These are phyloP conservation scores for Aschersonia sp. DNA, from an alignment of 2,329 filamentous ascomycete genomes.

Conservation along the genomic window DNA sequence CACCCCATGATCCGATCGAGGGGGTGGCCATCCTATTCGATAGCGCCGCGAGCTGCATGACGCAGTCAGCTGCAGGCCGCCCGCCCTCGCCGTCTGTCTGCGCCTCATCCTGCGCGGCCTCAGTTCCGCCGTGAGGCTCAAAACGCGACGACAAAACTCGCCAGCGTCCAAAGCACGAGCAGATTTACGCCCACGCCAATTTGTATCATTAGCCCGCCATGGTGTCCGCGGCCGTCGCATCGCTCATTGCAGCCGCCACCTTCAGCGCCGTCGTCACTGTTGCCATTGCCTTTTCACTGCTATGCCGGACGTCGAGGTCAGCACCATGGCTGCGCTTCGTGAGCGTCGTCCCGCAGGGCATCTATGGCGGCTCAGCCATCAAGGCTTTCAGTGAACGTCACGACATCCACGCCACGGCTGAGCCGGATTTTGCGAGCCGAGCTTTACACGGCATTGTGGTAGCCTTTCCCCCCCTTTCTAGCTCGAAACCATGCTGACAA, in stretches of 20 bases:
- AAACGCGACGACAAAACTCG: background rate
- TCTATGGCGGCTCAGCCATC: conserved; percentile 5
- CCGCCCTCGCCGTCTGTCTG: background rate
- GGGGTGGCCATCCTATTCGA: background rate
- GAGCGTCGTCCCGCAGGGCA: conserved; percentile 2
- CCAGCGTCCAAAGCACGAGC: background rate
- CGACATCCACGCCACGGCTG: background rate
- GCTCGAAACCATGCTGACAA: background rate
- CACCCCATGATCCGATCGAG: background rate
- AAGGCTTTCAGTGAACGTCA: conserved; percentile 1
- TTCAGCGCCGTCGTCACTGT: background rate
- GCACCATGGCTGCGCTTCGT: background rate
- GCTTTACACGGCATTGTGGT: conserved; percentile 2
- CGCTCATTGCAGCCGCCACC: background rate
- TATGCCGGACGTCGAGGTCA: background rate
- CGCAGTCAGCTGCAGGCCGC: background rate
- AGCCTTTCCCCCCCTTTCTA: background rate
- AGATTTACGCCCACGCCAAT: background rate
- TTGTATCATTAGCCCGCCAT: background rate
- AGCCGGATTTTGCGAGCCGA: conserved; percentile 2
- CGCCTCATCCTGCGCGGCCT: background rate
- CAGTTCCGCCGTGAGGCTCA: background rate
- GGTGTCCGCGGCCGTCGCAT: background rate
- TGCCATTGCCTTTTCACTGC: background rate
- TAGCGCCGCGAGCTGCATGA: background rate